Conservation (phyloP, 2,329 filamentous ascomycete genomes). For the Corniculantispora saksenae region DNA sequence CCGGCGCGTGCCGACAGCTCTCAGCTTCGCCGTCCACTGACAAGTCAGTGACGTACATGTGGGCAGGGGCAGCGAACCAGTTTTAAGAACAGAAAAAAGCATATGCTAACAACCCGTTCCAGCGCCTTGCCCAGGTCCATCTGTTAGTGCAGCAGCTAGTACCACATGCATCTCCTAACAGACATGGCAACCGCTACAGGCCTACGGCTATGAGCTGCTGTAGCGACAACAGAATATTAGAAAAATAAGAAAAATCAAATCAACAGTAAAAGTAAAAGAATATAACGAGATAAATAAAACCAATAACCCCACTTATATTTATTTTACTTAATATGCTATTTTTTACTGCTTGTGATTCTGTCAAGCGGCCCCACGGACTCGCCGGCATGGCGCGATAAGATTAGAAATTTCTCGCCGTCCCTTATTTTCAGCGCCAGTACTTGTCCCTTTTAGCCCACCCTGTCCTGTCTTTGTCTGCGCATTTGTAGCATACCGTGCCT, state of each 20-base stretch:
- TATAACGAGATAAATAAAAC: no score
- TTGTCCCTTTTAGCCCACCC: slow-evolving; percentile 13
- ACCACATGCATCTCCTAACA: background rate
- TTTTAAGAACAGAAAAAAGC: background rate
- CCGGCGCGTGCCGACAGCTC: slow-evolving; percentile 10
- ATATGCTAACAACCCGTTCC: background rate
- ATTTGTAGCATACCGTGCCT: slow-evolving; percentile 5
- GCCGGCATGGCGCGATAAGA: slow-evolving; percentile 21
- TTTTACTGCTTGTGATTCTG: no score
- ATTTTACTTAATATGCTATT: no score
- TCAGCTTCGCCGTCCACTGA: background rate
- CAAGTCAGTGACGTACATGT: slow-evolving; percentile 2
- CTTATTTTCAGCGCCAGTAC: background rate
- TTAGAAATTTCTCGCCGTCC: slow-evolving; percentile 21
- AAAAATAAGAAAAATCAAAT: no score
- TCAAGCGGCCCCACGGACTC: slow-evolving; percentile 16
- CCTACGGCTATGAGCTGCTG: no score
- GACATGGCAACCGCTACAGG: no score
- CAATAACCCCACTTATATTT: no score
- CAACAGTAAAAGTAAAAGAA: no score
- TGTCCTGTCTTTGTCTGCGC: slow-evolving; percentile 15
- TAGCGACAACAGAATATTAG: no score
- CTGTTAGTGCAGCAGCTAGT: slow-evolving; percentile 1
- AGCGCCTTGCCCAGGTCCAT: background rate
- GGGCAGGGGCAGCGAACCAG: background rate